Percentiles rank a stretch among this genome's conserved stretches.
Evolutionary conservation across 2,329 filamentous ascomycete genomes (phyloP).

Genomic region (Shiraia sp.): DNA sequence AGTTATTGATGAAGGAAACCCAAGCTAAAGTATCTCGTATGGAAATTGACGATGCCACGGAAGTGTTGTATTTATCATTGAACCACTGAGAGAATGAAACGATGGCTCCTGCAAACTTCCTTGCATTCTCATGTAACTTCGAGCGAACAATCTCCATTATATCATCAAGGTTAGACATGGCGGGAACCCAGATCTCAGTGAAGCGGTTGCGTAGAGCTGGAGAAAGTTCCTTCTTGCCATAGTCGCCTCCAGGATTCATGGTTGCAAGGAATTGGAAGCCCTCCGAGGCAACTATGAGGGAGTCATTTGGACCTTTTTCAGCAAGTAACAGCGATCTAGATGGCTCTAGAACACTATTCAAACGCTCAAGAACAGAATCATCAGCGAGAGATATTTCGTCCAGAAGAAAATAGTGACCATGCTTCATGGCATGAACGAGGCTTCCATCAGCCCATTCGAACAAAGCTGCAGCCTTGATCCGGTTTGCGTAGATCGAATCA

Average conservation of each 20-base stretch:
- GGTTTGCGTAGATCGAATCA: constrained; percentile 49
- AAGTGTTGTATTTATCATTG: constrained; percentile 75
- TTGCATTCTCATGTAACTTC: constrained; percentile 66
- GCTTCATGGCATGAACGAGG: constrained; percentile 90
- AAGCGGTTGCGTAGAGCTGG: constrained; percentile 94
- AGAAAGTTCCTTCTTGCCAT: constrained; percentile 96
- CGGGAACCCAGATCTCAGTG: constrained; percentile 97
- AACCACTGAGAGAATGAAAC: constrained; percentile 94
- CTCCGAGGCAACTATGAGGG: constrained; percentile 72
- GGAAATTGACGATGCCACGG: constrained; percentile 77
- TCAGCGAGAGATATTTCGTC: constrained; percentile 98
- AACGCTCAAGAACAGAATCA: constrained; percentile 91
- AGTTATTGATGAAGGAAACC: constrained; percentile 87
- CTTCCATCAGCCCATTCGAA: constrained; percentile 98
- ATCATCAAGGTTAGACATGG: constrained; percentile 81
- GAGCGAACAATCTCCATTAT: constrained; percentile 82
- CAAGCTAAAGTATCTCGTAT: constrained; percentile 91
- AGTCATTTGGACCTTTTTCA: constrained; percentile 87
- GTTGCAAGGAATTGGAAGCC: constrained; percentile 97
- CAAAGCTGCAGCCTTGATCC: constrained; percentile 74
- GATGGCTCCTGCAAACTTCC: constrained; percentile 67
- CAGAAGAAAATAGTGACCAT: constrained; percentile 86
- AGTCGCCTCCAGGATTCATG: constrained; percentile 99
- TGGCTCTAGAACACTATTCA: constrained; percentile 95
- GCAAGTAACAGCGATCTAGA: constrained; percentile 84